Base-by-base conservation (phyloP, 176 grass and related monocot genomes). In the Carex littledalei region DNA sequence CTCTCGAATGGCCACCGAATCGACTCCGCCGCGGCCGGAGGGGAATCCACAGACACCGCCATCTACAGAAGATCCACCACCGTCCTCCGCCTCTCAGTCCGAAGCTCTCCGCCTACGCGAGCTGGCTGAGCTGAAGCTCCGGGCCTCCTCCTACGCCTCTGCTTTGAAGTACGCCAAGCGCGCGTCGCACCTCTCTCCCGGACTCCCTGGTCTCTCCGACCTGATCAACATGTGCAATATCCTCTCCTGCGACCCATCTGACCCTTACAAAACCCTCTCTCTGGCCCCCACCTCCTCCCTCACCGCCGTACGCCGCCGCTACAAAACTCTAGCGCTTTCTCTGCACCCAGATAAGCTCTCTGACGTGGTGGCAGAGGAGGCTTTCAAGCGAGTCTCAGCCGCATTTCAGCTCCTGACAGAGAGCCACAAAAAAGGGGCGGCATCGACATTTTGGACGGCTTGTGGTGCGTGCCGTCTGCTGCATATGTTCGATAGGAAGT, bases 401-500 rank as follows among this genome's bases (percentile, higher is more conserved):
- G 92, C 95, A 24, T 94, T 90, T 73, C 67, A 82, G 56, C 78
- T 94, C 84, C 88, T 98, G 73, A 85, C 89, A 13, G 84, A 86
- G 66, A 79, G 22, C 24, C 45, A 63, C 72, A 84, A 85, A 17
- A 81, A 79, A 66, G 61, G 58, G 29, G 50, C 55, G 9, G 34
- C 37, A 1, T 13, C 53, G 16, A 98, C 92, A 24, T 94, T 98
- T 88, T 94, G 92, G 95, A 98, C 95, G 17, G 89, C 95, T 45
- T 98, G 92, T 83, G 85, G 87, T 49, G 87, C 89, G 20, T 98
- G 95, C 84, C 87, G 92, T 84, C 88, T 94, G 34, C 88, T 98
- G 80, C 95, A 98, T 73, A 91, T 94, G 80, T 98, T 94, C 84
- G 87, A 94, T 78, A 89, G 92, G 31, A 88, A 69, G 83, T 98